phyloP scores from a whole-genome alignment of 2,329 filamentous ascomycete genomes.

The Neurospora sp. region DNA sequence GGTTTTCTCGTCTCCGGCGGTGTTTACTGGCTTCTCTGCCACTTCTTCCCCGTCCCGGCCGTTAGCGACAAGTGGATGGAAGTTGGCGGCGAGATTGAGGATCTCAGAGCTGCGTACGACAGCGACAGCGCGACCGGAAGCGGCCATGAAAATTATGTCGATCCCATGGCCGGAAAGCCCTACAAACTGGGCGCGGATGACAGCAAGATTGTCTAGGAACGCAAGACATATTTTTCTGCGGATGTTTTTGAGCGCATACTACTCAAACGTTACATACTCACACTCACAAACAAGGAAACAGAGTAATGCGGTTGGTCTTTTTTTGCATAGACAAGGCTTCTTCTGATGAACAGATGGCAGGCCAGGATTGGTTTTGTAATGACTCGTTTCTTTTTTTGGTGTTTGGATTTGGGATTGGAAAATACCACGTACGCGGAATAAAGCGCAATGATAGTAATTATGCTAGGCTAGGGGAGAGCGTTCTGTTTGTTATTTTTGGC shows the following conservation, averaged over 20 bases:
- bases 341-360: not conserved
- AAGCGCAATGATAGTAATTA: not conserved
- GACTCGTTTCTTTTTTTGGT: not conserved
- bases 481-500: not conserved
- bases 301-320: not conserved
- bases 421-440: not conserved
- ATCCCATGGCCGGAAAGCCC: not conserved
- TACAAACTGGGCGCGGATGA: not conserved
- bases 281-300: not conserved
- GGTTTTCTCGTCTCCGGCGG: conserved; percentile 62
- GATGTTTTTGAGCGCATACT: not conserved
- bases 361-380: not conserved
- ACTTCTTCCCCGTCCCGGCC: conserved; percentile 61
- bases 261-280: not conserved
- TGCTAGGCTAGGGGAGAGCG: not conserved
- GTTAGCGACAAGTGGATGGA: conserved; percentile 70
- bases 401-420: not conserved
- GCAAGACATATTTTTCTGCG: not conserved
- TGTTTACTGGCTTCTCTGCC: conserved; percentile 63
- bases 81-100: conserved; percentile 53
- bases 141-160: not conserved
- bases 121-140: conserved; percentile 6
- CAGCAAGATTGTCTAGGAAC: not conserved
- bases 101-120: conserved; percentile 38
- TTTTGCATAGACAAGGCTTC: not conserved